Conservation (phyloP, 1,284 basidiomycete genomes). For the Wolfiporia cocos region DNA sequence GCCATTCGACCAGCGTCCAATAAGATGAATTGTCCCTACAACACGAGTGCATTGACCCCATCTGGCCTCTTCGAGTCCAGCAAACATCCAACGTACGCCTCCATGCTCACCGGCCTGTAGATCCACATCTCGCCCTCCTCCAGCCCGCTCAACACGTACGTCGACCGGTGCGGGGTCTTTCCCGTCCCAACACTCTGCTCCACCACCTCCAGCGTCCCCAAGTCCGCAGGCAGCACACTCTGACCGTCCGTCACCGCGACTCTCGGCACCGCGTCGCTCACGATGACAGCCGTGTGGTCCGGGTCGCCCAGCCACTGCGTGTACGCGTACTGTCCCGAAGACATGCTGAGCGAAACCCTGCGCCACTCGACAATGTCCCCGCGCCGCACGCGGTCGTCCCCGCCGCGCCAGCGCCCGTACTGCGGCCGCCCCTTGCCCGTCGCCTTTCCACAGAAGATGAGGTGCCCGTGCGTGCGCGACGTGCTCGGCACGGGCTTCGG, state of each 20-base stretch:
- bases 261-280: slow-evolving; percentile 24
- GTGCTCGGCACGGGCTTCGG: slow-evolving; percentile 42
- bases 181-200: slow-evolving; percentile 27
- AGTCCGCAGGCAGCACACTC: slow-evolving; percentile 18
- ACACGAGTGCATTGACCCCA: slow-evolving; percentile 11
- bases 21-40: slow-evolving; percentile 2
- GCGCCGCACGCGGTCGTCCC: slow-evolving; percentile 42
- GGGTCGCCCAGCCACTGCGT: slow-evolving; percentile 25
- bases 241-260: slow-evolving; percentile 19
- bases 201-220: slow-evolving; percentile 29
- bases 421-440: slow-evolving; percentile 24
- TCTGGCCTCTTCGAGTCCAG: slow-evolving; percentile 20
- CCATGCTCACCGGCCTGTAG: slow-evolving; percentile 32
- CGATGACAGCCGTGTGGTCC: slow-evolving; percentile 33
- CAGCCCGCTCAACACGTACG: slow-evolving; percentile 27
- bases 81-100: slow-evolving; percentile 26
- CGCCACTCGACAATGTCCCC: slow-evolving; percentile 56
- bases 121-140: slow-evolving; percentile 35
- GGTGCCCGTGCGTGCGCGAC: slow-evolving; percentile 47
- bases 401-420: slow-evolving; percentile 45
- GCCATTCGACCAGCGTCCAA: no score
- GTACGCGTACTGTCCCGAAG: slow-evolving; percentile 6
- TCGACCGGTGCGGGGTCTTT: slow-evolving; percentile 22
- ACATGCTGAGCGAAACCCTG: slow-evolving; percentile 30
- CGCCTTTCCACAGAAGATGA: slow-evolving; percentile 42